phyloP scores from a whole-genome alignment of 1,284 basidiomycete genomes.

The Moniliophthora roreri region DNA sequence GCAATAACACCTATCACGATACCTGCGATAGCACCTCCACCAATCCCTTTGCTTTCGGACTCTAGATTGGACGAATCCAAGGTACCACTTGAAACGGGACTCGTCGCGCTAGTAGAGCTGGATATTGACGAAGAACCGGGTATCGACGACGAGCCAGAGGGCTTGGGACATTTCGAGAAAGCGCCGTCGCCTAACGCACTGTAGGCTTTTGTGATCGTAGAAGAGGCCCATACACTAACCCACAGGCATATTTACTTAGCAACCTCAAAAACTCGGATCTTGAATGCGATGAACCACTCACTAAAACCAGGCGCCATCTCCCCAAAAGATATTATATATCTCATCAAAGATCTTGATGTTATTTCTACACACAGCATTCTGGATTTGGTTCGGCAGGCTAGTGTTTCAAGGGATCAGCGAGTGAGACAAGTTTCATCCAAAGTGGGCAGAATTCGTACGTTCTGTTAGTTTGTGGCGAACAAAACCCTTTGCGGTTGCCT shows the following conservation, averaged over 20 bases:
- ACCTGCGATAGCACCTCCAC: conserved; percentile 18
- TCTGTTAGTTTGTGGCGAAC: conserved; percentile 22
- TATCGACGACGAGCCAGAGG: conserved; percentile 3
- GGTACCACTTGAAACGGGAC: neutral
- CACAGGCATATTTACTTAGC: neutral
- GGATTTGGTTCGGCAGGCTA: conserved; percentile 20
- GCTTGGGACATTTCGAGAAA: conserved; percentile 23
- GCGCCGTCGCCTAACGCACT: conserved; percentile 23
- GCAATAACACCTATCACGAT: conserved; percentile 17
- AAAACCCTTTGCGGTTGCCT: conserved; percentile 11
- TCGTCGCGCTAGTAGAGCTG: neutral
- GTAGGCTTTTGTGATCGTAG: conserved; percentile 20
- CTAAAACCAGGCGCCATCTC: conserved; percentile 20
- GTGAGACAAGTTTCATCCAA: neutral
- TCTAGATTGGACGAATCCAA: neutral
- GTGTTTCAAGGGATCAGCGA: neutral
- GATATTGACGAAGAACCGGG: conserved; percentile 5
- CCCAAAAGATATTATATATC: conserved; percentile 23
- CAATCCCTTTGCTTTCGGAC: neutral
- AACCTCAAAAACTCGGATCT: neutral
- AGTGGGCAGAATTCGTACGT: conserved; percentile 11
- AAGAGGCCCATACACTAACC: conserved; percentile 21
- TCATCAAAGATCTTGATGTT: conserved; percentile 21
- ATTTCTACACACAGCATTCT: conserved; percentile 22
- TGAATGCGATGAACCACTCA: conserved; percentile 7